Base-by-base conservation (phyloP, 495 filamentous ascomycete genomes). In the Penicillium soppii region DNA sequence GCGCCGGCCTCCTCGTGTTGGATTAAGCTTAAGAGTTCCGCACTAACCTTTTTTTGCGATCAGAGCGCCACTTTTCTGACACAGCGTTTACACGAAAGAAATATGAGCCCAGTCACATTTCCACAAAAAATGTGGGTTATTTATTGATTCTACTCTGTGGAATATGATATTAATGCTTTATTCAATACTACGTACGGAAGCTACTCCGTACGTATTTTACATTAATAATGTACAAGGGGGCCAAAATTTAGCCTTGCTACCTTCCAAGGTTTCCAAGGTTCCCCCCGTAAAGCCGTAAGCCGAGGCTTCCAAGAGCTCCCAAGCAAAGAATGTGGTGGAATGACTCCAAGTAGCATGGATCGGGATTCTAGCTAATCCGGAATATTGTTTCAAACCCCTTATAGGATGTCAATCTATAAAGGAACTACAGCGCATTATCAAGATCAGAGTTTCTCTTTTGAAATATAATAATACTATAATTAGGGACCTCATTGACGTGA, bases 11-110 rank as follows among this genome's bases (percentile, higher is more conserved):
- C 70, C 73, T 76, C 73, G 73, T 76, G 73, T 76, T 68, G 70
- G 70, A 74, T 76, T 76, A 76, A 76, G 73, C 73, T 76, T 76
- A 76, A 76, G 71, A 67, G 73, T 67, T 55, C 57, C 65, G 66
- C 71, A 67, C 69, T 68, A 74, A 68, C 62, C 69, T 65, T 59
- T 59, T 56, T 57, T 50, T 62, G 61, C 66, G 62, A 72, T 66
- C 67, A 66, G 63, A 66, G 63, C 67, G 62, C 65, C 68, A 69
- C 69, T 43, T 55, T 61, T 65, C 62, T 66, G 59, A 67, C 63
- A 58, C 63, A 55, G 58, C 56, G 13, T 5, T 12, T 32, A 32
- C 8, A 10, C 29, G 13, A 7, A 32, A n/a, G n/a, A 32, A 32
- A 32, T 12, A 32, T 5, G 29, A 32, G 29, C 10, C 29, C 29